Evolutionary conservation across 1,284 basidiomycete species (phyloP), one percentile per base, ranked within the genome.

Genomic region (Boletus smithii): DNA sequence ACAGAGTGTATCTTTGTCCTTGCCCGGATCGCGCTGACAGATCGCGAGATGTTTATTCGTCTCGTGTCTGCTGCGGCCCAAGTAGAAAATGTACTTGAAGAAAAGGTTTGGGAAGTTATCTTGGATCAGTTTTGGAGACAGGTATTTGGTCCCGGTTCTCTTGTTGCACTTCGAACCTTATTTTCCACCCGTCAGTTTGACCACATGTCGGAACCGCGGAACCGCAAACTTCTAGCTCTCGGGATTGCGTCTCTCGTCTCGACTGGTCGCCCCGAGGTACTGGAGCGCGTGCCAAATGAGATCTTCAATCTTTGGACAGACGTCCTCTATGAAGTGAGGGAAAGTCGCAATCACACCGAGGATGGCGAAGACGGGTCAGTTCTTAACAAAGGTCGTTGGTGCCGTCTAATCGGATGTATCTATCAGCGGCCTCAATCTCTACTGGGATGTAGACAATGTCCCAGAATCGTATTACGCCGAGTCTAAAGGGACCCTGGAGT

Each of bases 271-370:
- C 74, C 74, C 4, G 83, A 88, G 54, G 81, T 89, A n/a, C 74
- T 91, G 16, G 71, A 79, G 36, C 76, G 86, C 29, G 69, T 91
- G 18, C 74, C 79, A 11, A 77, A 75, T 5, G 89, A 91, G 57
- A 80, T 89, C 53, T 90, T 91, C 69, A 93, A 93, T 62, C 72
- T 95, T 34, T 95, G 91, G 88, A 72, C 91, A 39, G 92, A 95
- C 58, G 91, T 94, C 5, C 85, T 95, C 35, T 88, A 85, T 10
- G 92, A 95, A 64, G 74, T 93, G 46, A 88, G 83, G 60, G 89
- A 93, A 65, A 81, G 81, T 1, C 69, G 45, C 38, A 65, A 76
- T 46, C 62, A 65, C 50, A 66, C 65, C 18, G 67, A 71, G 6
- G 68, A 71, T 32, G 66, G 69, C n/a, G 71, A 72, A 48, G 71